Conservation (phyloP, 331 rosid species). For the Pyracantha coccinea region DNA sequence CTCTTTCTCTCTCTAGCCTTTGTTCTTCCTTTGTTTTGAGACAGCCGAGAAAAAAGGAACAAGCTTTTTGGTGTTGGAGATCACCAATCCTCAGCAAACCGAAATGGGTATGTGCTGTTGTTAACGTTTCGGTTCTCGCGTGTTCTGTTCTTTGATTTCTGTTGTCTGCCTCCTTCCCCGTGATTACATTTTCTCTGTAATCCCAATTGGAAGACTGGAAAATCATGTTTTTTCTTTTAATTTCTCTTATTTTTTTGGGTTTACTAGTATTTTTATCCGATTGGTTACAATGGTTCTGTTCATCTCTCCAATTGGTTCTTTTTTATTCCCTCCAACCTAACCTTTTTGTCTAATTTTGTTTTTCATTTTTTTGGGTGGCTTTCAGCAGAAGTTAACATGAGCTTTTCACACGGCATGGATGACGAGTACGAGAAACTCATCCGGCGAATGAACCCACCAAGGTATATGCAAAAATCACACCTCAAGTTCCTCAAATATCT, state of each 20-base stretch:
- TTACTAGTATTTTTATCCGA: not conserved
- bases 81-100: conserved; percentile 29
- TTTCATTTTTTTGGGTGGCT: not conserved
- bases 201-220: not conserved
- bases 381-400: conserved; percentile 60
- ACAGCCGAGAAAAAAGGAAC: conserved; percentile 18
- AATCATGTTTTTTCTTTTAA: not conserved
- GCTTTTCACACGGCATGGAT: conserved; percentile 73
- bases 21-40: conserved; percentile 5
- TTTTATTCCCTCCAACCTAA: conserved; percentile 28
- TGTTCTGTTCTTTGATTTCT: conserved; percentile 18
- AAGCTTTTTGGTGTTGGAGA: conserved; percentile 22
- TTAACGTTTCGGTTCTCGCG: conserved; percentile 12
- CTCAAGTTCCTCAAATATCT: conserved; percentile 9
- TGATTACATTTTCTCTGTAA: not conserved
- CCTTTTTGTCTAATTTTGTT: conserved; percentile 25
- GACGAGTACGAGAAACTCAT: conserved; percentile 85
- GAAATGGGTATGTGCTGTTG: conserved; percentile 45
- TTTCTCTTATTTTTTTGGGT: not conserved
- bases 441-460: conserved; percentile 90
- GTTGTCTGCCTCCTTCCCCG: conserved; percentile 8
- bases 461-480: conserved; percentile 31
- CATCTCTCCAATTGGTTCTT: conserved; percentile 28
- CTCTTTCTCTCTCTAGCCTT: conserved; percentile 3
- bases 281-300: conserved; percentile 10